Conservation (phyloP, 768 basidiomycete species). For the Boletus coccyginus region DNA sequence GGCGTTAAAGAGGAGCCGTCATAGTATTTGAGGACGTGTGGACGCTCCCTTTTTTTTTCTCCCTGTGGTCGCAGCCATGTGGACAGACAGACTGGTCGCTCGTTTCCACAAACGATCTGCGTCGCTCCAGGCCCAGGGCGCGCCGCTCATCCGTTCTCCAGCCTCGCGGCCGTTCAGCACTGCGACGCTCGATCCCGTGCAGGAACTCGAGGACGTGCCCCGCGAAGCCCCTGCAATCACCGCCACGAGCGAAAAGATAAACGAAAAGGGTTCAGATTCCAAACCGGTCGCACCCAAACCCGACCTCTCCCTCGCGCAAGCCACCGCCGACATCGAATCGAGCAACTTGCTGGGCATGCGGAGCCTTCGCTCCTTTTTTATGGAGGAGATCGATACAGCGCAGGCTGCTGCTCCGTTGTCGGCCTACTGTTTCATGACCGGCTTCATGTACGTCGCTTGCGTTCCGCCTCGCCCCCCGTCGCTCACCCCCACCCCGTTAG, state of each 20-base stretch:
- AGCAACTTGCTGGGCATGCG: conserved; percentile 1
- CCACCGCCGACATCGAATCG: conserved; percentile 17
- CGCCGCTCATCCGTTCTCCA: conserved; percentile 13
- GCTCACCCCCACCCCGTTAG: conserved; percentile 33
- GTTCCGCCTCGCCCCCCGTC: background rate
- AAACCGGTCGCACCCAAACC: background rate
- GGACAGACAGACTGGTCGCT: conserved; percentile 13
- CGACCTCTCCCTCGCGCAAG: background rate
- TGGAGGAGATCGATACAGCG: conserved; percentile 24
- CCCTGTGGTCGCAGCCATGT: conserved; percentile 1
- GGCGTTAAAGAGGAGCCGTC: background rate
- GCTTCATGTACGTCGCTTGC: conserved; percentile 56
- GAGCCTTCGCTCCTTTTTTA: conserved; percentile 10
- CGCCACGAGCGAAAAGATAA: background rate
- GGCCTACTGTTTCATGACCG: conserved; percentile 77
- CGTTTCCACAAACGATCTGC: conserved; percentile 9
- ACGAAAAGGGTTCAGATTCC: background rate
- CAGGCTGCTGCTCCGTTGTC: conserved; percentile 51
- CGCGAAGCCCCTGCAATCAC: conserved; percentile 3
- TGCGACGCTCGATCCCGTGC: conserved; percentile 6
- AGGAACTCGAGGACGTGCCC: no score
- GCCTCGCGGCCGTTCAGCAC: conserved; percentile 5
- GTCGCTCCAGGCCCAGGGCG: conserved; percentile 6
- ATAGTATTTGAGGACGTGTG: conserved; percentile 1
- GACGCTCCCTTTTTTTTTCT: background rate